Evolutionary conservation across 2,329 filamentous ascomycete genomes (phyloP), one percentile per base, ranked within the genome.

Genomic region (Diaporthe citrichinensis): DNA sequence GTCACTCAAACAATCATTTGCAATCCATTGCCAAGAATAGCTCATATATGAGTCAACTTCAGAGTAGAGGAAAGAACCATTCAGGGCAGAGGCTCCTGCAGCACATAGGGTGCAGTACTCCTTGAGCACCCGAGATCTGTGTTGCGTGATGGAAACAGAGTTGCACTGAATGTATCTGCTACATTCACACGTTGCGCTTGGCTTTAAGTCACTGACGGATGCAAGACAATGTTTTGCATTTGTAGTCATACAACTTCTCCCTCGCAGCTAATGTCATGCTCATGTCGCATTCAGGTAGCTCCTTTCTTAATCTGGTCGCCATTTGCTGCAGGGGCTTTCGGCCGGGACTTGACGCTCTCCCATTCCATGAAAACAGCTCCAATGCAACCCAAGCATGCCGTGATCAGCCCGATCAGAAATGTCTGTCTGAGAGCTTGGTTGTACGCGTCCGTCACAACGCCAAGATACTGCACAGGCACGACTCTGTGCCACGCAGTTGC

Each of bases 381-480:
- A 10, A 59, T 58, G 39, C 68, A 71, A 41, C 51, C 55, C 53
- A 71, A 58, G 41, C 68, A 71, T 15, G 55, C 68, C 0, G 53
- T 58, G 53, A 49, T 59, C 28, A 59, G 20, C 41, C 68, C 51
- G 39, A 71, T 53, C 4, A 46, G 41, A 39, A 71, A 58, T 2
- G 68, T 71, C 2, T 58, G 36, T 23, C 53, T 49, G 15, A 59
- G 31, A 3, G 53, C 68, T 17, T 53, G 36, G 44, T 57, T 71
- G 28, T 71, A 59, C 10, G 39, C 25, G 15, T 15, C 5, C 12
- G n/a, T 53, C 15, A 71, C 68, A n/a, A 5, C 53, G 15, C n/a
- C 36, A 17, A 71, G 7, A 46, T 23, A 71, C 20, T 46, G 34
- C 39, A 10, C 57, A 2, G 53, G 39, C 15, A 71, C 39, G 15